A percentile compares a stretch with the other conserved stretches of the same genome.
phyloP scores from a whole-genome alignment of 2,329 filamentous ascomycete species.

The Aspergillus sp. region DNA sequence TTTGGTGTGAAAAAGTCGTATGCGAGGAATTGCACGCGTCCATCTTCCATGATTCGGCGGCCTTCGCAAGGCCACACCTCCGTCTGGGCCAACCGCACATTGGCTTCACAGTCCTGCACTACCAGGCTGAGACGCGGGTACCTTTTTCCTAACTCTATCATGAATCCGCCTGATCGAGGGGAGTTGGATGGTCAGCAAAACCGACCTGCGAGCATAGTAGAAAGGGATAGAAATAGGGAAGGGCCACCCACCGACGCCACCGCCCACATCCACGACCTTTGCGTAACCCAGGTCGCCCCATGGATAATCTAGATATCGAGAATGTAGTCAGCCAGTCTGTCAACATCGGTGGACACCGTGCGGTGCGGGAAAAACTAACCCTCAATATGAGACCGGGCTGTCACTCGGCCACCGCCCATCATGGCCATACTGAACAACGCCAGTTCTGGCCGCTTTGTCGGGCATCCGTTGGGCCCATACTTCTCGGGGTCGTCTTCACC shows the following conservation, averaged over 20 bases:
- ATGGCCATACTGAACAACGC: constrained; percentile 11
- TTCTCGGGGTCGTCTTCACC: neutral
- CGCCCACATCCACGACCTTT: constrained; percentile 10
- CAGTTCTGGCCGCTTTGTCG: constrained; percentile 2
- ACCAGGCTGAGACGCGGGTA: constrained; percentile 3
- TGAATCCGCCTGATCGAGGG: no score
- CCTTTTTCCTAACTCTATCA: neutral
- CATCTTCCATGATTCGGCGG: neutral
- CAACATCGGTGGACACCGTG: no score
- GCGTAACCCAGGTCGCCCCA: constrained; percentile 2
- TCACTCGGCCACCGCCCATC: constrained; percentile 8
- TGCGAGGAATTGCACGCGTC: constrained; percentile 1
- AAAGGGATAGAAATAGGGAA: neutral
- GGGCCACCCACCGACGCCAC: constrained; percentile 9
- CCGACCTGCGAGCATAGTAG: neutral
- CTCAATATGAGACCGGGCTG: constrained; percentile 7
- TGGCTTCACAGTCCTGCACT: constrained; percentile 6
- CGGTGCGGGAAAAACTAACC: neutral
- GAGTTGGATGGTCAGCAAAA: no score
- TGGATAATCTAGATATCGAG: constrained; percentile 2
- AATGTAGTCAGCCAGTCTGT: no score
- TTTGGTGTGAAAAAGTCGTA: constrained; percentile 9
- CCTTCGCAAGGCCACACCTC: constrained; percentile 5
- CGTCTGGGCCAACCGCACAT: neutral
- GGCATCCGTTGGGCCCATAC: no score